phyloP scores from a whole-genome alignment of 2,329 filamentous ascomycete genomes.

The Gaeumannomyces sp. region DNA sequence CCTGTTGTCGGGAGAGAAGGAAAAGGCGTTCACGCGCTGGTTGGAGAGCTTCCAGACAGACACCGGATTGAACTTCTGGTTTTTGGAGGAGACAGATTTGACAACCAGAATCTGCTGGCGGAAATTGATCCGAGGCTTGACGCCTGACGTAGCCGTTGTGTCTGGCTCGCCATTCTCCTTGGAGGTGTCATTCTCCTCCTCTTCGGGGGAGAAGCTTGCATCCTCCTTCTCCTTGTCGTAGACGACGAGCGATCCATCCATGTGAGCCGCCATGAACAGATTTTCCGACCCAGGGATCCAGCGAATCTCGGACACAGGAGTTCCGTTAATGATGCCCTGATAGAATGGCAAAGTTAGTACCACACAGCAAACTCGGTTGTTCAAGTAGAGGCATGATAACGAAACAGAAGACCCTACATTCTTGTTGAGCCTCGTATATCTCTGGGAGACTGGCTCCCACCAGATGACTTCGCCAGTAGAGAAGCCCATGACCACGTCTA shows the following conservation, averaged over 20 bases:
- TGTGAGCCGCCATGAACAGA: constrained; percentile 84
- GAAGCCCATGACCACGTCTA: constrained; percentile 93
- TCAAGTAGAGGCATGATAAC: not conserved
- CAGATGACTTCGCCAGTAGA: constrained; percentile 96
- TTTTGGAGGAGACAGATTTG: constrained; percentile 90
- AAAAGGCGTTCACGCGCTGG: constrained; percentile 82
- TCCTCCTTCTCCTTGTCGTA: constrained; percentile 99
- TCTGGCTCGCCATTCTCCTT: constrained; percentile 64
- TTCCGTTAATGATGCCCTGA: constrained; percentile 78
- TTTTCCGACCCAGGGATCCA: constrained; percentile 96
- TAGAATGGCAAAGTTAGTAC: constrained; percentile 11
- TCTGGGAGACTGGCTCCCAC: constrained; percentile 96
- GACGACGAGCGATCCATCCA: constrained; percentile 84
- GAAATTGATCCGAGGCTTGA: constrained; percentile 28
- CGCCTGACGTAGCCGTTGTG: constrained; percentile 21
- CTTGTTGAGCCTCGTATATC: constrained; percentile 93
- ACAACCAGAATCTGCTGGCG: constrained; percentile 60
- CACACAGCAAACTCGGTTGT: constrained; percentile 6
- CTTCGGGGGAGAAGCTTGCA: constrained; percentile 67
- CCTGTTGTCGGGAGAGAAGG: constrained; percentile 83
- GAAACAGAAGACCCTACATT: constrained; percentile 53
- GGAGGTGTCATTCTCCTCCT: constrained; percentile 42
- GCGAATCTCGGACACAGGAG: constrained; percentile 77
- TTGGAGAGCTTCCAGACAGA: constrained; percentile 90
- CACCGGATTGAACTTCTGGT: constrained; percentile 89